Evolutionary conservation across 2,329 filamentous ascomycete genomes (phyloP).

Genomic region (Colletotrichum liaoningense): DNA sequence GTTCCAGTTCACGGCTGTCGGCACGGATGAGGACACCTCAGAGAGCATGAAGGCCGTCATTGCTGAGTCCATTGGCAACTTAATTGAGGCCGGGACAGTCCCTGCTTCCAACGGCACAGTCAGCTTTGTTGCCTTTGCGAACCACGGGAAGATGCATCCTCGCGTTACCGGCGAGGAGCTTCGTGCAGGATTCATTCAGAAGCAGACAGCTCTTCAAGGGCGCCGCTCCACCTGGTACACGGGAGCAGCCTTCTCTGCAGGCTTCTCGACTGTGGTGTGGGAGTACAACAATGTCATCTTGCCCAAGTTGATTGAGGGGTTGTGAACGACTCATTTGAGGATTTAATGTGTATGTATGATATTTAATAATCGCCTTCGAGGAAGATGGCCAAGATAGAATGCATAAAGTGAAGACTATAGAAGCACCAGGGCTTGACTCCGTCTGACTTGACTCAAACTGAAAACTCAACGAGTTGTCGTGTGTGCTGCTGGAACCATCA

Average conservation of each 20-base stretch:
- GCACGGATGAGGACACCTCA: conserved; percentile 37
- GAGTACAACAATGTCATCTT: conserved; percentile 45
- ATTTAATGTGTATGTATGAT: background rate
- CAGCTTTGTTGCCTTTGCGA: conserved; percentile 47
- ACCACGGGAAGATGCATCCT: conserved; percentile 51
- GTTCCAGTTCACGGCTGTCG: conserved; percentile 46
- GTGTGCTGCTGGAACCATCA: background rate
- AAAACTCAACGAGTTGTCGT: background rate
- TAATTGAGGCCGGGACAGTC: conserved; percentile 43
- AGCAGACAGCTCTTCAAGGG: conserved; percentile 56
- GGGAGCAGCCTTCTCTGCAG: conserved; percentile 50
- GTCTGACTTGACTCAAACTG: background rate
- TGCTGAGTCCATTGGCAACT: conserved; percentile 41
- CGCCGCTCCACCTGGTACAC: conserved; percentile 57
- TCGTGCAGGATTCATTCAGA: conserved; percentile 52
- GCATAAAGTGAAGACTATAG: background rate
- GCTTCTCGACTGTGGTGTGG: conserved; percentile 48
- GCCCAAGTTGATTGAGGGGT: conserved; percentile 34
- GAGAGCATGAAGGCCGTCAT: conserved; percentile 41
- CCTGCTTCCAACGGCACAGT: conserved; percentile 38
- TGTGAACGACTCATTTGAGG: background rate
- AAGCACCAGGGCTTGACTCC: background rate
- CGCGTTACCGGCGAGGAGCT: conserved; percentile 48
- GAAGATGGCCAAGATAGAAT: background rate
- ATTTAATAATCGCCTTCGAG: background rate